Evolutionary conservation across 2,329 filamentous ascomycete species (phyloP).

Genomic region (Ceratocystis alfenasii): DNA sequence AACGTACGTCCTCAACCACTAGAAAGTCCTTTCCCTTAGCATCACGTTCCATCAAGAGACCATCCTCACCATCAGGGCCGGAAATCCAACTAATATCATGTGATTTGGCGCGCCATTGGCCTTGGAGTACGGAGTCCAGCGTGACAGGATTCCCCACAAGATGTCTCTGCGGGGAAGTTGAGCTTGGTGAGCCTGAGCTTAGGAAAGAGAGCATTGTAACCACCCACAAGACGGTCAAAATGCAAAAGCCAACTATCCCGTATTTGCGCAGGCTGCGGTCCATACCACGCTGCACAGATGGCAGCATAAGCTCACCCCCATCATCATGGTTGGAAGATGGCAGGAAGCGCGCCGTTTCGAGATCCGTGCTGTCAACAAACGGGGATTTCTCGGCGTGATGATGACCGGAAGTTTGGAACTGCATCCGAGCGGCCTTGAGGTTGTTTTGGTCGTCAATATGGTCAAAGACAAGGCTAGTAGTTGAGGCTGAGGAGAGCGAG

Average conservation of each 20-base stretch:
- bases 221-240: constrained; percentile 52
- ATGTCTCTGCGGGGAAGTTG: constrained; percentile 39
- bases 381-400: constrained; percentile 13
- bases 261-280: constrained; percentile 51
- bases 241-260: constrained; percentile 40
- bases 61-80: constrained; percentile 66
- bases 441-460: constrained; percentile 48
- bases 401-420: constrained; percentile 8
- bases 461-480: constrained; percentile 71
- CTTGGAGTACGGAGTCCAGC: constrained; percentile 55
- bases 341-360: constrained; percentile 45
- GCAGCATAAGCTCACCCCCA: constrained; percentile 22
- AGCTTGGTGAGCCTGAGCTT: constrained; percentile 53
- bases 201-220: constrained; percentile 54
- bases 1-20: constrained; percentile 73
- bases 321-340: constrained; percentile 27
- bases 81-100: constrained; percentile 67
- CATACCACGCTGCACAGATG: constrained; percentile 3
- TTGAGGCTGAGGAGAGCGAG: constrained; percentile 67
- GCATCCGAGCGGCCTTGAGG: constrained; percentile 12
- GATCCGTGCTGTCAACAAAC: constrained; percentile 27
- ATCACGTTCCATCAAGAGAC: constrained; percentile 65
- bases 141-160: constrained; percentile 54
- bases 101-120: constrained; percentile 50
- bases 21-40: constrained; percentile 58